Conservation (phyloP, 139 green algal genomes). For the Volvox reticuliferus region DNA sequence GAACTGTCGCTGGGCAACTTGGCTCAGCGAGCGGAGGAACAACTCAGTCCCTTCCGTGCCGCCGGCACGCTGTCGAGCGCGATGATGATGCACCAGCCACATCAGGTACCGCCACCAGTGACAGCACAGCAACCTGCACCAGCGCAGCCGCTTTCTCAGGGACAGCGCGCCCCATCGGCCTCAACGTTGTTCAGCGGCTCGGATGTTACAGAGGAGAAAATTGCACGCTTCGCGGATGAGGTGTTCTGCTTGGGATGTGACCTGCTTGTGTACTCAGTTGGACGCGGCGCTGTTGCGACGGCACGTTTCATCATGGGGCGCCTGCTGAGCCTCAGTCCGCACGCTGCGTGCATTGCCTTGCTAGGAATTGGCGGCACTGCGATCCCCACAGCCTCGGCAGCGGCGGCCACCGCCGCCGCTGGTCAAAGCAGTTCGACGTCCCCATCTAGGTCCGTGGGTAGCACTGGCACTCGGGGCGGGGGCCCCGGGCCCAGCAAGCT, state of each 20-base stretch:
- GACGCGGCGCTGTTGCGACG: background rate
- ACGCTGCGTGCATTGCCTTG: background rate
- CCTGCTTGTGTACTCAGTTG: background rate
- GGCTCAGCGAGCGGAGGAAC: background rate
- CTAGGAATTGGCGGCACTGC: background rate
- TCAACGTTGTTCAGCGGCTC: background rate
- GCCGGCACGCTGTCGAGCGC: background rate
- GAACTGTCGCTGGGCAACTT: background rate
- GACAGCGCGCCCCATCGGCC: background rate
- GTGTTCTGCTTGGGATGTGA: constrained; percentile 3
- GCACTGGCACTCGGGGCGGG: background rate
- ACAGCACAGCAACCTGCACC: background rate
- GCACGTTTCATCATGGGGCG: background rate
- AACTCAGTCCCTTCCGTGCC: background rate
- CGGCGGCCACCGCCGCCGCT: background rate
- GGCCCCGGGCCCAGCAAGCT: background rate
- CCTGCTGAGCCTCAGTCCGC: background rate
- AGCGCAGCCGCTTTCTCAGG: background rate
- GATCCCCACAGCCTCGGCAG: background rate
- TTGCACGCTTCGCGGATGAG: background rate
- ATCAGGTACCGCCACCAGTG: background rate
- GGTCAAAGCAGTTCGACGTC: background rate
- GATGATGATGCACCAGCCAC: background rate
- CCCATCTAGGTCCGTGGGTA: background rate
- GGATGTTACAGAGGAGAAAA: background rate